Evolutionary conservation across 192 early-diverging fungal species (phyloP), one percentile per base, ranked within the genome.

Genomic region (Rhizoclosmatium globosum): DNA sequence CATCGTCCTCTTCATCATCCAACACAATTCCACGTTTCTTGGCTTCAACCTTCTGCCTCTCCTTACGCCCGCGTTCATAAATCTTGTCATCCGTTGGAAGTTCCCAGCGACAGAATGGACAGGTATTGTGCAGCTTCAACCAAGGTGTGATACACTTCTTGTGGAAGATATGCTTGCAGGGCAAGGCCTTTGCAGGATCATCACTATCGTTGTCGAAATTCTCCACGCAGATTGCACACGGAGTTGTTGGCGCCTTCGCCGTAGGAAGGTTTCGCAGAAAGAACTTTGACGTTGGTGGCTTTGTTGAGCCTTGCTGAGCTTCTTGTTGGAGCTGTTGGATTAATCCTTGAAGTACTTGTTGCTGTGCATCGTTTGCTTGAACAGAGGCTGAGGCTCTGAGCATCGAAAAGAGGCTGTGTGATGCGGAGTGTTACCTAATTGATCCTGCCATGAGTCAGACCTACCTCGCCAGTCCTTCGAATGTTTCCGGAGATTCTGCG

Each of bases 131-230:
- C 44, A 81, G 58, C 38, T 78, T 72, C 43, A 81, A 62, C 80
- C 80, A 81, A 15, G 75, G 74, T 13, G 47, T 70, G 42, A 81
- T 71, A 53, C 80, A 81, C 46, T 72, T 38, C 59, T 64, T 65
- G 61, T 81, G 80, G 80, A 78, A 81, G 13, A 77, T 45, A 48
- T 81, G 80, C 13, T 78, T 74, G 78, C 78, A 79, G 6, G 78
- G 78, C 19, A 69, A 31, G 9, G n/a, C 17, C 41, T 69, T 68
- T 7, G 70, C 71, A 23, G 48, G 60, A 47, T 79, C 78, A 23
- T 74, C 66, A 23, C 15, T 11, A 11, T 53, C 39, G 44, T 15
- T 39, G 11, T n/a, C 38, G 2, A 38, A 41, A 67, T 6, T 17
- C 45, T 79, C 78, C 9, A 79, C 71, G 1, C 78, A 79, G 42